A percentile compares a stretch with the other conserved stretches of the same genome.
Evolutionary conservation across 768 basidiomycete species (phyloP).

Genomic region (Kwoniella heveanensis): DNA sequence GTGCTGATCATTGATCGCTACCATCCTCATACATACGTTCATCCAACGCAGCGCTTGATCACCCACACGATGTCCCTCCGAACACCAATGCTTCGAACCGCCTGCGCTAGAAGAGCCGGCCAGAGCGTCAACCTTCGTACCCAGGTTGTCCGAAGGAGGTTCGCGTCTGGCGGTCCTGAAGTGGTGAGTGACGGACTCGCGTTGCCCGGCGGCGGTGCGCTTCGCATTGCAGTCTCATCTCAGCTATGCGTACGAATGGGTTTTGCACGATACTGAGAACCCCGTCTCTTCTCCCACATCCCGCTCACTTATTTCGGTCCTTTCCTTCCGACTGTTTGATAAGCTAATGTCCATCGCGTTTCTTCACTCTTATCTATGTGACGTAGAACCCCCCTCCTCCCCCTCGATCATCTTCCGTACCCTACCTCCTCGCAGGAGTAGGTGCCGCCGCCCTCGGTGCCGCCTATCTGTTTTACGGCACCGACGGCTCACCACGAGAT

Average conservation of each 20-base stretch:
- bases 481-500: constrained; percentile 61
- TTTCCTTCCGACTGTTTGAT: no score
- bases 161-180: constrained; percentile 40
- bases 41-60: no score
- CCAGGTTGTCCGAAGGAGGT: constrained; percentile 32
- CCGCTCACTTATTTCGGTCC: no score
- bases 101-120: constrained; percentile 15
- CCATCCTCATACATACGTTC: no score
- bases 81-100: constrained; percentile 18
- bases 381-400: constrained; percentile 46
- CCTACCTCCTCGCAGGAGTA: constrained; percentile 66
- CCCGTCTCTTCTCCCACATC: no score
- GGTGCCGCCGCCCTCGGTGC: constrained; percentile 65
- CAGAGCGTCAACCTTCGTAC: constrained; percentile 17
- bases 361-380: no score
- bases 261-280: no score
- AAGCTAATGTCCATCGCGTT: no score
- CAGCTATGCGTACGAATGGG: no score
- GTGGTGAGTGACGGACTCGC: constrained; percentile 42
- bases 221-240: no score
- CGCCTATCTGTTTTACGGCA: constrained; percentile 66
- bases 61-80: constrained; percentile 16
- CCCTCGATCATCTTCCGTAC: constrained; percentile 41
- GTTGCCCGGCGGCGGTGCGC: no score
- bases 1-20: background rate